Evolutionary conservation across 73 alveolate genomes (phyloP).

Genomic region (Symbiodinium natans): DNA sequence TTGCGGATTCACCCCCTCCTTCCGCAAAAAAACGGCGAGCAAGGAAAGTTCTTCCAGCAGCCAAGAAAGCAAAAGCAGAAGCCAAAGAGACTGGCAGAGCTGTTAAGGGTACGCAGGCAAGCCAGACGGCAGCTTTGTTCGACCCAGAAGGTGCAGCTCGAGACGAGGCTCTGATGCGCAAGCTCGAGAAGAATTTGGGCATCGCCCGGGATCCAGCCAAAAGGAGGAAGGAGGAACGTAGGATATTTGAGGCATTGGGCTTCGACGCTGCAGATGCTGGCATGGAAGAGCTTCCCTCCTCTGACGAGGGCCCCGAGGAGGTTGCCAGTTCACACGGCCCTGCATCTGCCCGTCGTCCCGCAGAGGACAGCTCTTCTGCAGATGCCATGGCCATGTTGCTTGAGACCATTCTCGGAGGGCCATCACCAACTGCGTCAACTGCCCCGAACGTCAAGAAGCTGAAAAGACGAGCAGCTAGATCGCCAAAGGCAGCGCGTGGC

Average conservation of each 20-base stretch:
- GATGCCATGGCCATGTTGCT: slow-evolving; percentile 44
- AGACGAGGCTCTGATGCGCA: slow-evolving; percentile 31
- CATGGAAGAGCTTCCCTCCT: slow-evolving; percentile 50
- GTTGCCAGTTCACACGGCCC: not conserved
- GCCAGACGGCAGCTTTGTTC: not conserved
- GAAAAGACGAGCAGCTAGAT: not conserved
- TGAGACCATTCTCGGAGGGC: slow-evolving; percentile 36
- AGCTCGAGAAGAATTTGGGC: slow-evolving; percentile 72
- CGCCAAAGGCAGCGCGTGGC: not conserved
- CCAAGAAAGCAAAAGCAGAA: not conserved
- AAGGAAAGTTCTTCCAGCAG: not conserved
- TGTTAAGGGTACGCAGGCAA: not conserved
- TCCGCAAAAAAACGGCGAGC: not conserved
- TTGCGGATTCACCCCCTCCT: not conserved
- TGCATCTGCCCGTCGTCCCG: not conserved
- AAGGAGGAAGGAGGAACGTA: slow-evolving; percentile 27
- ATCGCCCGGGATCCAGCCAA: slow-evolving; percentile 31
- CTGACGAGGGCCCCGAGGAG: not conserved
- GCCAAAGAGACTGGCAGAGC: not conserved
- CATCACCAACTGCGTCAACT: not conserved
- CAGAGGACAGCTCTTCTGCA: not conserved
- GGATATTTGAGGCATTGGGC: slow-evolving; percentile 23
- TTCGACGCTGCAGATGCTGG: slow-evolving; percentile 59
- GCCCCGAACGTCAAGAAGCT: not conserved
- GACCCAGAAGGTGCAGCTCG: slow-evolving; percentile 38